phyloP scores from a whole-genome alignment of 176 grass and related monocot genomes.

The Thinopyrum elongatum region DNA sequence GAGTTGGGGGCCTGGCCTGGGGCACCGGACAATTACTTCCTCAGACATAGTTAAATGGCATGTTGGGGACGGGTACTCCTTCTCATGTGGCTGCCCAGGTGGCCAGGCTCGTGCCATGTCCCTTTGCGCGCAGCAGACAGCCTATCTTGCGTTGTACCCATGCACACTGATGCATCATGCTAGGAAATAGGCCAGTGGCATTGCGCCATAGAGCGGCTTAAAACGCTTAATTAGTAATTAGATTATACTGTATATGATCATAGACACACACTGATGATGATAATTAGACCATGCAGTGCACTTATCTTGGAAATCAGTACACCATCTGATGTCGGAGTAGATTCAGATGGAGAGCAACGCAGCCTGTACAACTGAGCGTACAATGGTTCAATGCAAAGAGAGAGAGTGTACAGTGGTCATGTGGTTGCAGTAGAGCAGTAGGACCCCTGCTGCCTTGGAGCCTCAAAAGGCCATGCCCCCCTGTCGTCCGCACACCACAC shows the following conservation, averaged over 20 bases:
- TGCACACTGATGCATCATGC: constrained; percentile 2
- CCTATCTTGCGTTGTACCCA: neutral
- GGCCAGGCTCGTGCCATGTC: neutral
- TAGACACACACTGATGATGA: neutral
- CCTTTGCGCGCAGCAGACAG: neutral
- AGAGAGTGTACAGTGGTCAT: neutral
- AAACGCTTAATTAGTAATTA: neutral
- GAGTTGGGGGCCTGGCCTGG: constrained; percentile 15
- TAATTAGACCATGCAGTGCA: constrained; percentile 5
- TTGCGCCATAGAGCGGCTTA: neutral
- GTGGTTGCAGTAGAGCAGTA: constrained; percentile 14
- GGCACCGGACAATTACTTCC: neutral
- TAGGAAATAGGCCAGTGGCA: neutral
- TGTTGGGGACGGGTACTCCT: constrained; percentile 1
- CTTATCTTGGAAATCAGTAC: neutral
- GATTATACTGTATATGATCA: neutral
- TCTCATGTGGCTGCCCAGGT: neutral
- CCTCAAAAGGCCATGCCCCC: constrained; percentile 32
- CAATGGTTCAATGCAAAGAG: neutral
- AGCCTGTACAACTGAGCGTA: neutral
- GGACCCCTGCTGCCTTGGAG: constrained; percentile 34
- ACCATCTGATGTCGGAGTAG: neutral
- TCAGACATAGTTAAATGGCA: constrained; percentile 18
- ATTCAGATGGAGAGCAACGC: neutral
- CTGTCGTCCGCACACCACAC: constrained; percentile 6